A percentile compares a stretch with the other conserved stretches of the same genome.
Evolutionary conservation across 1,284 basidiomycete genomes (phyloP).

Genomic region (Thecaphora frezii): DNA sequence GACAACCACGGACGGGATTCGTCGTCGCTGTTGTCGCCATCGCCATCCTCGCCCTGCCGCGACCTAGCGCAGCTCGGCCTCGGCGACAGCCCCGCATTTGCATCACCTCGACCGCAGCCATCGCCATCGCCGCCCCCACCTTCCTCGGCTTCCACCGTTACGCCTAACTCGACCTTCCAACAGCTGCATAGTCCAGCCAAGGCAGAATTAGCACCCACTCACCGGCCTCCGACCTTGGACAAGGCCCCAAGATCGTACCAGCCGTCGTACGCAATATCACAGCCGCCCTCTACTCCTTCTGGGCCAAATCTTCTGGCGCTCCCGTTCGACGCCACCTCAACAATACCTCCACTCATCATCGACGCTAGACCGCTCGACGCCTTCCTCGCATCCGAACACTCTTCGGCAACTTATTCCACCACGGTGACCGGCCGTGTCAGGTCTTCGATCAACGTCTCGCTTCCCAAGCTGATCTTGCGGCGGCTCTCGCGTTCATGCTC

Average conservation of each 20-base stretch:
- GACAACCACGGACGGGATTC: too few species aligned
- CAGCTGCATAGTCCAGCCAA: too few species aligned
- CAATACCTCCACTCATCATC: not conserved
- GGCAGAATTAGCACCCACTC: too few species aligned
- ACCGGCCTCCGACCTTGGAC: too few species aligned
- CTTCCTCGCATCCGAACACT: not conserved
- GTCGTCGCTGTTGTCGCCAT: too few species aligned
- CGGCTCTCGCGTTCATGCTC: not conserved
- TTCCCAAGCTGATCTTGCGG: constrained; percentile 1
- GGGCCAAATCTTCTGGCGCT: not conserved
- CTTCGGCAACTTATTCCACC: not conserved
- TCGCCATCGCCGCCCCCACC: not conserved
- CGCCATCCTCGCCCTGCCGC: too few species aligned
- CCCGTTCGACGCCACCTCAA: constrained; percentile 1
- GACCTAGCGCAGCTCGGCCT: too few species aligned
- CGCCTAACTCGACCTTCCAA: not conserved
- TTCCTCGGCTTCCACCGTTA: not conserved
- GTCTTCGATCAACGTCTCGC: not conserved
- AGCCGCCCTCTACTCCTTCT: not conserved
- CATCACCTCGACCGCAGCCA: not conserved
- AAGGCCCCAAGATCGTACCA: not conserved
- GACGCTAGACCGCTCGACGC: not conserved
- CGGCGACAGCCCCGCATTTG: too few species aligned
- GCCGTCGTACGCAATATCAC: not conserved
- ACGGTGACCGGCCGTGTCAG: not conserved